phyloP scores from a whole-genome alignment of 345 rosid genomes.

The Camelina neglecta region DNA sequence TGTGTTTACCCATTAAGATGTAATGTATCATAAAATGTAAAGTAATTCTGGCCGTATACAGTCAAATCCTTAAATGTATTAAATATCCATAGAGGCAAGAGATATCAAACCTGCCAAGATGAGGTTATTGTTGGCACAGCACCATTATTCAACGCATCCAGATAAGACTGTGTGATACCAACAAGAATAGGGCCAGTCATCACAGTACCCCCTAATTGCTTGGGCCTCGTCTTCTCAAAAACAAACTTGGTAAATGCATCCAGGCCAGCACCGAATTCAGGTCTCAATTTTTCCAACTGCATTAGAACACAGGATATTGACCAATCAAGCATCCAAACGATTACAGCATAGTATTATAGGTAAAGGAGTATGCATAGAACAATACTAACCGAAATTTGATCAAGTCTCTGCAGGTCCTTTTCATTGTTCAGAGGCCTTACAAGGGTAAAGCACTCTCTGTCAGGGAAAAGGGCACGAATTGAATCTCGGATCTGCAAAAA shows the following conservation, averaged over 20 bases:
- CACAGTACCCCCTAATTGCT: slow-evolving; percentile 87
- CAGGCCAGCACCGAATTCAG: slow-evolving; percentile 84
- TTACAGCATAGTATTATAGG: not conserved
- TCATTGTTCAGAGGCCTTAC: slow-evolving; percentile 91
- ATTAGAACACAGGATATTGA: slow-evolving; percentile 11
- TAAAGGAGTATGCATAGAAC: not conserved
- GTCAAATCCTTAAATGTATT: not conserved
- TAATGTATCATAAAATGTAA: not conserved
- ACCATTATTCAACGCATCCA: slow-evolving; percentile 95
- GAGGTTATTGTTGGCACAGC: slow-evolving; percentile 98
- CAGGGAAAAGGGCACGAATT: slow-evolving; percentile 92
- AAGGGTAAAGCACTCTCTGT: slow-evolving; percentile 91
- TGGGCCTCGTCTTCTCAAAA: slow-evolving; percentile 97
- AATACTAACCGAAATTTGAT: slow-evolving; percentile 80
- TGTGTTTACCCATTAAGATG: not conserved
- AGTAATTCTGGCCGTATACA: slow-evolving; percentile 6
- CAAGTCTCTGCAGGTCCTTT: slow-evolving; percentile 86
- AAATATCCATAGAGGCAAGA: slow-evolving; percentile 22
- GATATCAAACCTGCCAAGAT: slow-evolving; percentile 89
- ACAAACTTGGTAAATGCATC: slow-evolving; percentile 95
- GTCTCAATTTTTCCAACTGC: slow-evolving; percentile 81
- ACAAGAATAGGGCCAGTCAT: slow-evolving; percentile 95
- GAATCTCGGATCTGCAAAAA: slow-evolving; percentile 79
- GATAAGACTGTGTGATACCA: slow-evolving; percentile 85
- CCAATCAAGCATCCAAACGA: not conserved